A percentile compares a stretch with the other conserved stretches of the same genome.
Conservation (phyloP, 805 yeast species). For the Ogataea methanolica region DNA sequence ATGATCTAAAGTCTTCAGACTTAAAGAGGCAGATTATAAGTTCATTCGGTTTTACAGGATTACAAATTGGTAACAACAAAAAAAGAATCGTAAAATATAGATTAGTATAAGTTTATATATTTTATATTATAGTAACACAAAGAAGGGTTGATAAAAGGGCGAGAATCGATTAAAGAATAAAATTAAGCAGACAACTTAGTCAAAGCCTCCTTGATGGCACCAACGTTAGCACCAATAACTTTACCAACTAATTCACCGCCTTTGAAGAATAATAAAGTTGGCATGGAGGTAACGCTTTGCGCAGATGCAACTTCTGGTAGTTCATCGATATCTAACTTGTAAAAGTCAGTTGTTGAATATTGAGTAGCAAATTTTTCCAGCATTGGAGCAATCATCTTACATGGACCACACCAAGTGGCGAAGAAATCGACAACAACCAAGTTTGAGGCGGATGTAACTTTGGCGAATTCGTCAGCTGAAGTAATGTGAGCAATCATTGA, state of each 20-base stretch:
- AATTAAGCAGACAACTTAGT: slow-evolving; percentile 25
- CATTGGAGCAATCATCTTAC: slow-evolving; percentile 95
- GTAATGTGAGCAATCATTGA: slow-evolving; percentile 51
- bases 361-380: slow-evolving; percentile 73
- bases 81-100: not conserved
- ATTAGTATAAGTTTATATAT: not conserved
- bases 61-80: too few species aligned
- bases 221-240: slow-evolving; percentile 89
- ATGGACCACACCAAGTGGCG: slow-evolving; percentile 99
- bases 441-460: slow-evolving; percentile 53
- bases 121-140: not conserved
- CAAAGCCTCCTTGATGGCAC: slow-evolving; percentile 65
- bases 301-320: slow-evolving; percentile 71
- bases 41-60: too few species aligned
- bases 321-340: slow-evolving; percentile 90
- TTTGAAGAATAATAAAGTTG: slow-evolving; percentile 71
- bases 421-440: slow-evolving; percentile 91
- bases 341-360: slow-evolving; percentile 67
- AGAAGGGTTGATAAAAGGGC: not conserved
- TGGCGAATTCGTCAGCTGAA: slow-evolving; percentile 54
- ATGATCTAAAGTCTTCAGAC: too few species aligned
- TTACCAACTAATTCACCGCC: slow-evolving; percentile 73
- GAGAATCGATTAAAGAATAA: not conserved
- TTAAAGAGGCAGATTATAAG: too few species aligned
- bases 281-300: slow-evolving; percentile 53